Conservation (phyloP, 1,139 yeast genomes). For the Scheffersomyces quercinus region DNA sequence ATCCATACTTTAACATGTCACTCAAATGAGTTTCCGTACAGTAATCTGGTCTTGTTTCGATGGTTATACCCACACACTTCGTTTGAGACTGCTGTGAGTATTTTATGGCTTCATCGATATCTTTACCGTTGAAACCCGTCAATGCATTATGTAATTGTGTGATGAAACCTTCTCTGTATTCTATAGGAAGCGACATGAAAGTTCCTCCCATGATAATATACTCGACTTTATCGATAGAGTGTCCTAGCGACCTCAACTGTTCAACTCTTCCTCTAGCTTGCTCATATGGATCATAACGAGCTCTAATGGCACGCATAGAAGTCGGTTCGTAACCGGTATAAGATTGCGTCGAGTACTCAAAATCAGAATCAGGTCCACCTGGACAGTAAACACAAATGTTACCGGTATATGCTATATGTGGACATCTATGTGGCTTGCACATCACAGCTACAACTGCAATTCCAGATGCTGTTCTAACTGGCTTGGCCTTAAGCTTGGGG, state of each 20-base stretch:
- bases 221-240: conserved; percentile 94
- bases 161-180: conserved; percentile 86
- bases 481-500: conserved; percentile 95
- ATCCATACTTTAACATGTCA: conserved; percentile 94
- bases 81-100: conserved; percentile 94
- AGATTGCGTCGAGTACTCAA: conserved; percentile 96
- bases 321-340: conserved; percentile 99
- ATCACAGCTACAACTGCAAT: conserved; percentile 98
- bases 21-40: conserved; percentile 94
- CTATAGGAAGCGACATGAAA: conserved; percentile 90
- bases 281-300: conserved; percentile 96
- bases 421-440: conserved; percentile 99
- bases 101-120: conserved; percentile 85
- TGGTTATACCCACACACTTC: conserved; percentile 97
- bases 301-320: conserved; percentile 97
- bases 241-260: conserved; percentile 92
- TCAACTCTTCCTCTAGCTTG: conserved; percentile 98
- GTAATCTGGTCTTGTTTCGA: conserved; percentile 98
- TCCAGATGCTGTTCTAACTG: conserved; percentile 97
- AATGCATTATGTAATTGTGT: conserved; percentile 91
- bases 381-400: conserved; percentile 99
- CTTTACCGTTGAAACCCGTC: conserved; percentile 86
- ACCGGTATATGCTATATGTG: conserved; percentile 98
- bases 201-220: conserved; percentile 99
- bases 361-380: conserved; percentile 98